Evolutionary conservation across 2,329 filamentous ascomycete genomes (phyloP).

Genomic region (Exophiala bonariae): DNA sequence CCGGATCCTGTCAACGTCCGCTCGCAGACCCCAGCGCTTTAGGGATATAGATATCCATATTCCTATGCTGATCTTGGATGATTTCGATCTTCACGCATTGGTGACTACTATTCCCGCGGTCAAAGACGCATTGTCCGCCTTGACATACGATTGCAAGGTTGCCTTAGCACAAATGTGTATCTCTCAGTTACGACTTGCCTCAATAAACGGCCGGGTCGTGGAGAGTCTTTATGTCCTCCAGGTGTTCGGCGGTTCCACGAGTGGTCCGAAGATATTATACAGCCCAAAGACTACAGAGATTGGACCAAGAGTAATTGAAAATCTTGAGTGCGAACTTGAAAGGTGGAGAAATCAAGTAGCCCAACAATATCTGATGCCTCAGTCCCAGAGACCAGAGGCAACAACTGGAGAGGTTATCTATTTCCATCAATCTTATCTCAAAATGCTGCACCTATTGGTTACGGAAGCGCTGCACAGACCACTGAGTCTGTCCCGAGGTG

Average conservation of each 20-base stretch:
- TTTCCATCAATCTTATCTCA: background rate
- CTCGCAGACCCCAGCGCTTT: conserved; percentile 87
- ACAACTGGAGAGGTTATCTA: background rate
- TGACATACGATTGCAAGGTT: background rate
- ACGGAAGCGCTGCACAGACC: background rate
- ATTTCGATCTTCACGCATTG: background rate
- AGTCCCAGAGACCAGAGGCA: background rate
- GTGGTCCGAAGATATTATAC: background rate
- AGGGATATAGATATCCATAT: conserved; percentile 65
- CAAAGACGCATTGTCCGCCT: background rate
- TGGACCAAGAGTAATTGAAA: background rate
- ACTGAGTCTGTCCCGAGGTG: background rate
- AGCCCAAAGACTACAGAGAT: background rate
- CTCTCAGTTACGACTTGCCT: background rate
- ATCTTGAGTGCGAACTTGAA: background rate
- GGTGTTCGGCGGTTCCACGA: background rate
- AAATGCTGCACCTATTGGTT: background rate
- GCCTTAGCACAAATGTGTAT: conserved; percentile 1
- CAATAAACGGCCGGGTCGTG: background rate
- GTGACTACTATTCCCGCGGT: background rate
- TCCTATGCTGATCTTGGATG: background rate
- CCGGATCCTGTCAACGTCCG: conserved; percentile 83
- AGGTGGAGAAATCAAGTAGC: background rate
- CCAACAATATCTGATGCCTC: background rate
- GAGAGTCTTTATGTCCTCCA: background rate